Percentiles rank a stretch among this genome's conserved stretches.
Conservation (phyloP, 2,329 filamentous ascomycete genomes). For the Curvularia hawaiiensis region DNA sequence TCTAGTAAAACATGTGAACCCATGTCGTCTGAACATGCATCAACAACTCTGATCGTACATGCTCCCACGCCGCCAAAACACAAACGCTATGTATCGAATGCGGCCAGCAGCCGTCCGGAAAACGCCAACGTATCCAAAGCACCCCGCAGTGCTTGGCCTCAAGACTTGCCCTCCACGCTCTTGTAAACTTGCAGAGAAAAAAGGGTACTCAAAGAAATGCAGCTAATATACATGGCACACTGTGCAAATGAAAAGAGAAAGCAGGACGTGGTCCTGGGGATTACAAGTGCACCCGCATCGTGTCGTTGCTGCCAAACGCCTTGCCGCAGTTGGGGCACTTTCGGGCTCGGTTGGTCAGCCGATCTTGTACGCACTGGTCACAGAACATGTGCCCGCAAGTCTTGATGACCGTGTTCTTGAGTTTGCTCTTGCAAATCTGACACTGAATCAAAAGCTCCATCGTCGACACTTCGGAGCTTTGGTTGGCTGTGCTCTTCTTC, state of each 20-base stretch:
- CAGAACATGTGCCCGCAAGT: slow-evolving; percentile 96
- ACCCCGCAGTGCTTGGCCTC: slow-evolving; percentile 8
- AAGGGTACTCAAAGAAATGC: slow-evolving; percentile 15
- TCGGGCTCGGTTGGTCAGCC: slow-evolving; percentile 85
- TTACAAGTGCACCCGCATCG: slow-evolving; percentile 65
- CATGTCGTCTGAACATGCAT: slow-evolving; percentile 14
- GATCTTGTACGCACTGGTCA: slow-evolving; percentile 85
- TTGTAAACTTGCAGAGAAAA: slow-evolving; percentile 5
- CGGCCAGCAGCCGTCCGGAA: slow-evolving; percentile 5
- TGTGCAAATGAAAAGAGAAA: slow-evolving; percentile 3
- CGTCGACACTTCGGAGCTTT: slow-evolving; percentile 81
- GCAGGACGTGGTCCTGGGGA: not conserved
- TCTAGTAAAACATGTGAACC: slow-evolving; percentile 19
- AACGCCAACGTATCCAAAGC: slow-evolving; percentile 15
- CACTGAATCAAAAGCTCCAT: slow-evolving; percentile 82
- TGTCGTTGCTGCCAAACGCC: slow-evolving; percentile 88
- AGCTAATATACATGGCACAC: slow-evolving; percentile 19
- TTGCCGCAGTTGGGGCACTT: slow-evolving; percentile 96
- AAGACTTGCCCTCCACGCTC: slow-evolving; percentile 9
- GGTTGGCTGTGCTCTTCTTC: slow-evolving; percentile 79
- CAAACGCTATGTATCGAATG: slow-evolving; percentile 9
- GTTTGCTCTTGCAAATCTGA: slow-evolving; percentile 88
- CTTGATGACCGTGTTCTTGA: slow-evolving; percentile 93
- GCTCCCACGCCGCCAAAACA: slow-evolving; percentile 8
- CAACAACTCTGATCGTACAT: slow-evolving; percentile 20